A percentile compares a stretch with the other conserved stretches of the same genome.
Conservation (phyloP, 768 basidiomycete species). For the Pulveroboletus frians region DNA sequence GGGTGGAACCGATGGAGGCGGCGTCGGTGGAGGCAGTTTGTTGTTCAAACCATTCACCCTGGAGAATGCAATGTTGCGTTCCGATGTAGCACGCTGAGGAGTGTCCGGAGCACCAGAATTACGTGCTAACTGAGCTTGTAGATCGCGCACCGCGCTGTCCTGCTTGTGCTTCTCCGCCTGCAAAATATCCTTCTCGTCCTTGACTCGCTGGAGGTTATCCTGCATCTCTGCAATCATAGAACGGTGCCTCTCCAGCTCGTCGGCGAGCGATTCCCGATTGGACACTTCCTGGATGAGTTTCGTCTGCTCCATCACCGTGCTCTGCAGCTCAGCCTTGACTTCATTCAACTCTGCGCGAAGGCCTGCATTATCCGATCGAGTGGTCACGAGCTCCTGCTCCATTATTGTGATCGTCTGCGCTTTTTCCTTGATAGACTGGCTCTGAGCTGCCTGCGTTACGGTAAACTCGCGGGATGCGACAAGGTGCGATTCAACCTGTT, state of each 20-base stretch:
- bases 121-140: slow-evolving; percentile 67
- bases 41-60: slow-evolving; percentile 58
- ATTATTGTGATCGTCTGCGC: slow-evolving; percentile 39
- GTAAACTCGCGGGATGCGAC: slow-evolving; percentile 40
- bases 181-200: slow-evolving; percentile 76
- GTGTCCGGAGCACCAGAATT: slow-evolving; percentile 37
- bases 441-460: slow-evolving; percentile 38
- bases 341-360: slow-evolving; percentile 40
- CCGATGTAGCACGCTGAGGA: slow-evolving; percentile 49
- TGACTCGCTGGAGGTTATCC: slow-evolving; percentile 68
- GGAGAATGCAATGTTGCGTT: slow-evolving; percentile 50
- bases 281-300: slow-evolving; percentile 67
- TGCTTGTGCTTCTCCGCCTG: slow-evolving; percentile 68
- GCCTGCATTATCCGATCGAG: slow-evolving; percentile 38
- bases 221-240: slow-evolving; percentile 72
- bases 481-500: slow-evolving; percentile 51
- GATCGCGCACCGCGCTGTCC: slow-evolving; percentile 66
- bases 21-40: slow-evolving; percentile 79
- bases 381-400: slow-evolving; percentile 44
- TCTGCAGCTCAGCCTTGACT: slow-evolving; percentile 56
- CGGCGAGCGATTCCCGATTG: slow-evolving; percentile 65
- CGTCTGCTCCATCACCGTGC: slow-evolving; percentile 53
- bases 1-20: slow-evolving; percentile 80
- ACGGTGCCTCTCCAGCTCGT: slow-evolving; percentile 75
- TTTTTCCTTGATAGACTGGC: slow-evolving; percentile 49